Conservation (phyloP, 2,329 filamentous ascomycete species). For the Aspergillus ibericus region DNA sequence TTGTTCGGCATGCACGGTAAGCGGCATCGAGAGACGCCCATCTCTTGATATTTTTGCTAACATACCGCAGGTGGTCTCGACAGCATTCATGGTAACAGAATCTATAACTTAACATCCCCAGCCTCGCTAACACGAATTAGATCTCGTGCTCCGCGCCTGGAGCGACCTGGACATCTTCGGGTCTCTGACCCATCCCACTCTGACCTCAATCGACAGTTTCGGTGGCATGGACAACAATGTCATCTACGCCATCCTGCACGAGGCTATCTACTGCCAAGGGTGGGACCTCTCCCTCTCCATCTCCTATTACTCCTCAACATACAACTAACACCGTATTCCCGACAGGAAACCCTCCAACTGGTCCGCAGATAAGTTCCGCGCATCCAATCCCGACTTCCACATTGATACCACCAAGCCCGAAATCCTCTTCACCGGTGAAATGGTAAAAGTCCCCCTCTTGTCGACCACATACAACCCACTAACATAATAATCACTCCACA, state of each 20-base stretch:
- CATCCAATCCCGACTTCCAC: conserved; percentile 48
- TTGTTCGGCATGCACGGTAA: conserved; percentile 72
- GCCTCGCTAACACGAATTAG: conserved; percentile 27
- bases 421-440: conserved; percentile 85
- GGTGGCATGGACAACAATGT: conserved; percentile 72
- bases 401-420: conserved; percentile 49
- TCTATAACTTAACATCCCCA: neutral
- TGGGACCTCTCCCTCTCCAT: conserved; percentile 29
- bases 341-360: conserved; percentile 64
- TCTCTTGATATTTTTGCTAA: conserved; percentile 11
- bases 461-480: neutral
- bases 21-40: conserved; percentile 4
- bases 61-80: conserved; percentile 63
- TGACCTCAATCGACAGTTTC: conserved; percentile 66
- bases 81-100: conserved; percentile 59
- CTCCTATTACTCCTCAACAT: neutral
- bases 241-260: conserved; percentile 84
- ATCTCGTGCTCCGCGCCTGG: conserved; percentile 67
- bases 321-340: conserved; percentile 7
- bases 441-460: conserved; percentile 51
- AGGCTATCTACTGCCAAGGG: conserved; percentile 79
- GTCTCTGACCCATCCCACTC: conserved; percentile 70
- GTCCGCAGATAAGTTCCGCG: conserved; percentile 60
- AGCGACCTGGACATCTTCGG: conserved; percentile 74
- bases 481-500: conserved; percentile 18